These are phyloP conservation scores for Guillardia theta DNA, from an alignment of 78 protist genomes.

Conservation along the genomic window DNA sequence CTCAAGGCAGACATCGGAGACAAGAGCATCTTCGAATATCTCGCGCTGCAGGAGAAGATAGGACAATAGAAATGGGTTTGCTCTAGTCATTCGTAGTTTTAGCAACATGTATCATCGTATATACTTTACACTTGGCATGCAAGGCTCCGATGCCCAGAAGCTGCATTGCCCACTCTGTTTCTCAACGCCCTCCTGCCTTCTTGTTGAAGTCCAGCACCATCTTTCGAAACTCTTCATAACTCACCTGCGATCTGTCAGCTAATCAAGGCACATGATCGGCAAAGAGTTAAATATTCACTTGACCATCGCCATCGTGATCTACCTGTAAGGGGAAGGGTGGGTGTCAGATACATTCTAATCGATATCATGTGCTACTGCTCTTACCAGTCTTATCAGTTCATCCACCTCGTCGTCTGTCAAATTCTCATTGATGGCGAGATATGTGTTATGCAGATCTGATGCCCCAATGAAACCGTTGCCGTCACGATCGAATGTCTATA, in stretches of 20 bases:
- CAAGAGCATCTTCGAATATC: neutral
- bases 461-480: constrained; percentile 5
- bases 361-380: too few relatives aligned
- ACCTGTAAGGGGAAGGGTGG: too few relatives aligned
- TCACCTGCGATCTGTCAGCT: neutral
- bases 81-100: too few relatives aligned
- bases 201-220: neutral
- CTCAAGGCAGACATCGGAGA: neutral
- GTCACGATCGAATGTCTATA: constrained; percentile 15
- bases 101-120: too few relatives aligned
- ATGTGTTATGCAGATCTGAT: constrained; percentile 6
- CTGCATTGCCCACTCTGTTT: too few relatives aligned
- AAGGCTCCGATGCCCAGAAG: neutral
- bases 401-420: neutral
- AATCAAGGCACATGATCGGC: neutral
- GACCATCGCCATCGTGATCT: constrained; percentile 16
- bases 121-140: neutral
- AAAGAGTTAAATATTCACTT: too few relatives aligned
- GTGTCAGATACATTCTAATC: too few relatives aligned
- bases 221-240: neutral
- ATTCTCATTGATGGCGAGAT: neutral
- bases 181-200: neutral
- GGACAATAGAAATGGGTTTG: neutral
- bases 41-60: neutral
- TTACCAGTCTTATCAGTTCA: neutral